Evolutionary conservation across 257 asterid species (phyloP).

Genomic region (Oldenlandia corymbosa): DNA sequence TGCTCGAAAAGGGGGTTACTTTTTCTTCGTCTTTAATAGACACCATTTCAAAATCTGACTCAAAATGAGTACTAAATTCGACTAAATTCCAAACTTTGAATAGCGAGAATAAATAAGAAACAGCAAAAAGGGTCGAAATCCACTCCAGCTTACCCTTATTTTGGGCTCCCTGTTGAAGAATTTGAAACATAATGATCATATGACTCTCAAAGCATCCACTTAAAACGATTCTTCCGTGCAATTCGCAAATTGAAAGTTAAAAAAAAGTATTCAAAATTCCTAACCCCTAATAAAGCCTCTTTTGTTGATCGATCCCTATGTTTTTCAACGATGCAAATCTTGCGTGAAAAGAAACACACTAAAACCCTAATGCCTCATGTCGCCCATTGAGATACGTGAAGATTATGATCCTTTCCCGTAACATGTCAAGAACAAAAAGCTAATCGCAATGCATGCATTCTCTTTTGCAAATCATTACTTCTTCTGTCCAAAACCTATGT

Average conservation of each 20-base stretch:
- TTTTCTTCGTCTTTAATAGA: not conserved
- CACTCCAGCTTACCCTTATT: not conserved
- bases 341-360: not conserved
- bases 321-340: too few relatives aligned
- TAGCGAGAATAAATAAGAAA: not conserved
- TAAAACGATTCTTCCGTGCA: not conserved
- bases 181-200: not conserved
- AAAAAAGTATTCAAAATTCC: too few relatives aligned
- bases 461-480: too few relatives aligned
- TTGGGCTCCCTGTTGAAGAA: slow-evolving; percentile 6
- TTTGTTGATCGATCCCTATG: not conserved
- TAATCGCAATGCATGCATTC: too few relatives aligned
- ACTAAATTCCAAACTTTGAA: not conserved
- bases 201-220: not conserved
- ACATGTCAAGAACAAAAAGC: too few relatives aligned
- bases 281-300: not conserved
- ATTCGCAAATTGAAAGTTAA: too few relatives aligned
- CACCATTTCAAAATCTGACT: not conserved
- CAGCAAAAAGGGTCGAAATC: slow-evolving; percentile 1
- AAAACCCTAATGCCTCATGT: not conserved
- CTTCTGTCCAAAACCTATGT: too few relatives aligned
- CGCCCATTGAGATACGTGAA: too few relatives aligned
- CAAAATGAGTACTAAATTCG: not conserved
- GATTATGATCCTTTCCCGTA: too few relatives aligned
- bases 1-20: not conserved